Base-by-base conservation (phyloP, 2,329 filamentous ascomycete species). In the Fusarium redolens region DNA sequence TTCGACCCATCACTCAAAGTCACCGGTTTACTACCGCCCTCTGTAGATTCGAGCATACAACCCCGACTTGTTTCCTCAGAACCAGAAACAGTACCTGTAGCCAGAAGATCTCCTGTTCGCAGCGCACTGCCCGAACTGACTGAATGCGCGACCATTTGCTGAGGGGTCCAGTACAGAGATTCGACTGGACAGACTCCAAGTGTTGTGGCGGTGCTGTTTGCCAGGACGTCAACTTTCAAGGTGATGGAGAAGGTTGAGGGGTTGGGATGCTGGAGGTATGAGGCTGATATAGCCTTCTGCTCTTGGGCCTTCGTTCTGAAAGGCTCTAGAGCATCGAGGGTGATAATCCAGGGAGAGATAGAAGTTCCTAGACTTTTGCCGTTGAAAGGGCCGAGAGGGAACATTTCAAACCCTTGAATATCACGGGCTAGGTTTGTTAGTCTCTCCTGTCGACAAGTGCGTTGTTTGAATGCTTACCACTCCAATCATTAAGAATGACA, bases 401-500 rank as follows among this genome's bases (percentile, higher is more conserved):
- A 82, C 89, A 91, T 91, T 72, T 92, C 90, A 28, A 88, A 81
- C 0, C 80, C 84, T 77, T 92, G 90, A 25, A 92, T 88, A 75
- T 92, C 90, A n/a, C 89, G 83, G 25, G 89, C 87, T 81, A 59
- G 62, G 40, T 3, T 0, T 4, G 14, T 77, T 12, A 80, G 65
- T 35, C 2, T 20, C 47, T 5, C 6, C 15, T 13, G 13, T 12
- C 7, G 8, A 2, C 13, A 5, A 4, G 12, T 33, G 14, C 12
- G 8, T 3, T 13, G 9, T 15, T 47, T 18, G 7, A 43, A 7
- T 13, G 45, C 45, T 87, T 83, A 70, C 86, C 83, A 30, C 84
- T 86, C 90, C 90, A 92, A 69, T 92, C 89, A 69, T 92, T 92
- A 17, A 92, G 75, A 41, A 92, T 79, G 1, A 90, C 86, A n/a